These are phyloP conservation scores for Mallotus repandus DNA, from an alignment of 441 rosid genomes.

Conservation along the genomic window DNA sequence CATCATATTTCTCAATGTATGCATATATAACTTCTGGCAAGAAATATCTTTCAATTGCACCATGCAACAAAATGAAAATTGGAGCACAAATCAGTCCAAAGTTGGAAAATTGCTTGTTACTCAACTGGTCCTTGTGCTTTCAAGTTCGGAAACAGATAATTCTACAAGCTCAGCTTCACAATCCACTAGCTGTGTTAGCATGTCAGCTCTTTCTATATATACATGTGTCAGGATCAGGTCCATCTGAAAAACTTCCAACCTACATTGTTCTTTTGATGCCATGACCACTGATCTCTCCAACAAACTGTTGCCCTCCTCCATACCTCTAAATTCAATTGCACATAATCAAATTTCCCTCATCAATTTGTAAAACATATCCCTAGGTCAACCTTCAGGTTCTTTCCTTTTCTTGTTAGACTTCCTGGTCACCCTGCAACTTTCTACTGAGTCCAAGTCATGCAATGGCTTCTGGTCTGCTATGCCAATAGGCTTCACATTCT, in stretches of 20 bases:
- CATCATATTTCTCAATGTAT: constrained; percentile 31
- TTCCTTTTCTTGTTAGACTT: constrained; percentile 84
- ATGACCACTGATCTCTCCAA: constrained; percentile 14
- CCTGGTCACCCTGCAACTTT: constrained; percentile 61
- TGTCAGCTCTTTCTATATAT: constrained; percentile 36
- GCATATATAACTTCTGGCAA: constrained; percentile 20
- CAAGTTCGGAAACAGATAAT: constrained; percentile 15
- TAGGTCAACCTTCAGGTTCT: constrained; percentile 69
- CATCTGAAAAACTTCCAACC: not conserved
- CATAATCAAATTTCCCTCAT: constrained; percentile 9
- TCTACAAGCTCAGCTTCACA: constrained; percentile 23
- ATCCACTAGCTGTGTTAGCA: constrained; percentile 38
- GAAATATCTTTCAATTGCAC: constrained; percentile 18
- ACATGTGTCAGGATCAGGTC: constrained; percentile 8
- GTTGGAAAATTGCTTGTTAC: constrained; percentile 1
- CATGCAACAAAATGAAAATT: constrained; percentile 24
- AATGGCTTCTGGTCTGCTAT: constrained; percentile 38
- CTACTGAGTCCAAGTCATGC: constrained; percentile 46
- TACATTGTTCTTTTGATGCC: constrained; percentile 4
- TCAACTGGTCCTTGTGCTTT: constrained; percentile 23
- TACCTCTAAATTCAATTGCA: constrained; percentile 14
- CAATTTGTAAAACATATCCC: not conserved
- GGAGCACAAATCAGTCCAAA: constrained; percentile 34
- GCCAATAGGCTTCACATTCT: constrained; percentile 39
- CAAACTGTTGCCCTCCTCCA: constrained; percentile 13